Base-by-base conservation (phyloP, 331 rosid species). In the Ulmus americana region DNA sequence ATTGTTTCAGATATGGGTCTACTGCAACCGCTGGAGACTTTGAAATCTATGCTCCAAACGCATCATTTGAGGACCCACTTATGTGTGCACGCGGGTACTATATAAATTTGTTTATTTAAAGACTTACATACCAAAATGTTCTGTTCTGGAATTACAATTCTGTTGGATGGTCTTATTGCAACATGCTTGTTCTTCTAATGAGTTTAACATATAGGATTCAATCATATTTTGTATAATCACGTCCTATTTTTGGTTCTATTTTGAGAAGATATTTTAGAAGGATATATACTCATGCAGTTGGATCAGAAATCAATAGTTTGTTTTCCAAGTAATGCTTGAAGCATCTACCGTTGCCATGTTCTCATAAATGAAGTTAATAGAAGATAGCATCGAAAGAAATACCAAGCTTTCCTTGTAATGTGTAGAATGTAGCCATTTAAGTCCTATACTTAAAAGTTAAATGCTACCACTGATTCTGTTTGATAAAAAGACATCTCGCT, bases 41-140 rank as follows among this genome's bases (percentile, higher is more conserved):
- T 47, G 85, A 91, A 74, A 84, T 91, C 61, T 86, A 88, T 65
- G 80, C 84, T 28, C 71, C 79, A 0, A 5, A 84, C 79, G 96
- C 96, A 60, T 77, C 97, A 22, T 88, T 84, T 45, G 97, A 91
- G 84, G 96, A 91, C 62, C 97, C 97, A 39, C 82, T 88, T 42
- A 88, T 88, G 88, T 40, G 75, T 12, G 96, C 97, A 1, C 75
- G 46, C 5, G 97, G 97, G 95, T 88, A 70, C 35, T 28, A 28
- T 28, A 28, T 28, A 28, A 28, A 28, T 2, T 28, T 28, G 35
- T 28, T 28, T 28, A 28, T 28, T 28, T 28, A 28, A 28, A 28
- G 35, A 28, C 4, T 28, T 28, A 28, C 35, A 28, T 28, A 2
- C 35, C 35, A 28, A 28, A 28, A 28, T 28, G 35, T 28, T 28